Evolutionary conservation across 805 yeast genomes (phyloP).

Genomic region (Yarrowia hollandica): DNA sequence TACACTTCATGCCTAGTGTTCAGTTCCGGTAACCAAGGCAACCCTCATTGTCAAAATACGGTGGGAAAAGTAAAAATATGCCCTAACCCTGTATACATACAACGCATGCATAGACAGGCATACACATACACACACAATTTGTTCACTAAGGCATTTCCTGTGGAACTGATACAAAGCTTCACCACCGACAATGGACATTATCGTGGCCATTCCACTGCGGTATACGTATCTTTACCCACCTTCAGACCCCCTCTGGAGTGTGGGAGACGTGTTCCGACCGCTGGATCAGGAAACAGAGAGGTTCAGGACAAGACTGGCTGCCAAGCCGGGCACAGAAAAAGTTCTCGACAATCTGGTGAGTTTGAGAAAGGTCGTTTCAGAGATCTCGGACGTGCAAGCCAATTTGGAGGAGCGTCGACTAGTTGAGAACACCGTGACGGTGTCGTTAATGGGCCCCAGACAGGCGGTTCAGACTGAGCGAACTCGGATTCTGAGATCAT

Average conservation of each 20-base stretch:
- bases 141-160: not conserved
- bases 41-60: not conserved
- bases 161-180: not conserved
- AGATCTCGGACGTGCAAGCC: slow-evolving; percentile 31
- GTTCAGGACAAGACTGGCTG: slow-evolving; percentile 16
- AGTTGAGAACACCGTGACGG: slow-evolving; percentile 43
- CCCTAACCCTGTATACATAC: not conserved
- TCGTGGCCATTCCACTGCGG: slow-evolving; percentile 30
- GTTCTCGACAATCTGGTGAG: slow-evolving; percentile 33
- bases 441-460: slow-evolving; percentile 43
- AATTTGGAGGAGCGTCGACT: slow-evolving; percentile 43
- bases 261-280: slow-evolving; percentile 11
- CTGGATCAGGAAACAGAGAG: slow-evolving; percentile 25
- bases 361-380: slow-evolving; percentile 30
- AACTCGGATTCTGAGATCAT: slow-evolving; percentile 41
- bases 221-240: slow-evolving; percentile 30
- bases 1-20: too few relatives aligned
- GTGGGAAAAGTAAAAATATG: too few relatives aligned
- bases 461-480: slow-evolving; percentile 42
- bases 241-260: not conserved
- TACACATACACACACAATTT: not conserved
- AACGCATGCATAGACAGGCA: slow-evolving; percentile 1
- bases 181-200: slow-evolving; percentile 22
- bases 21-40: slow-evolving; percentile 19
- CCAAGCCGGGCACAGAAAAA: slow-evolving; percentile 18